Base-by-base conservation (phyloP, 176 grass and related monocot species). In the Bonia amplexicaulis region DNA sequence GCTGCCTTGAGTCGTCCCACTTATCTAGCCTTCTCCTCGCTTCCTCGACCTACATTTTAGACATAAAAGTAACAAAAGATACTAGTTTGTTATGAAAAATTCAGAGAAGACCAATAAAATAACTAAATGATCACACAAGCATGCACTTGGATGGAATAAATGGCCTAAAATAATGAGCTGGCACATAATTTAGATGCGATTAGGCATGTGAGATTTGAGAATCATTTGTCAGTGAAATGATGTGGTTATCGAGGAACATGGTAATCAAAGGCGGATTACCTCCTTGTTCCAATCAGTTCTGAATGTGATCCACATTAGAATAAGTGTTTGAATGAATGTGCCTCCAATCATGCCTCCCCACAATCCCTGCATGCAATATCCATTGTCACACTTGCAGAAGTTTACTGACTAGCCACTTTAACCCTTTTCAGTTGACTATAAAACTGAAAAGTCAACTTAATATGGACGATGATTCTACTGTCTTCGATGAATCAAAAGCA, bases 221-320 rank as follows among this genome's bases (percentile, higher is more conserved):
- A 78, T 87, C 20, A 35, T 66, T 67, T 86, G 72, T 64, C 79
- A 82, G 27, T 66, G 84, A 58, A 63, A 84, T 11, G n/a, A 41
- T 9, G 1, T 9, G 7, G 25, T 74, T 46, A 66, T 66, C 22
- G 6, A 52, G 19, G 51, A 76, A 80, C 23, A 60, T 69, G 44
- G 54, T 82, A 19, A 84, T 59, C 49, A 20, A 17, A 22, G 15
- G 16, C 19, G 68, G 51, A 47, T 82, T 82, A 97, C 95, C 92
- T 97, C 95, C 87, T 90, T 93, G 73, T 93, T 84, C 95, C 95
- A 95, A 47, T 95, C 92, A 53, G 90, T 97, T 84, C 89, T 80
- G 76, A 90, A 75, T 53, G 92, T 97, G 78, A 95, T 89, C 92
- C 92, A 93, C 42, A 97, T 51, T 48, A 97, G 82, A 35, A 93